Conservation (phyloP, 441 rosid genomes). For the Erodium texanum region DNA sequence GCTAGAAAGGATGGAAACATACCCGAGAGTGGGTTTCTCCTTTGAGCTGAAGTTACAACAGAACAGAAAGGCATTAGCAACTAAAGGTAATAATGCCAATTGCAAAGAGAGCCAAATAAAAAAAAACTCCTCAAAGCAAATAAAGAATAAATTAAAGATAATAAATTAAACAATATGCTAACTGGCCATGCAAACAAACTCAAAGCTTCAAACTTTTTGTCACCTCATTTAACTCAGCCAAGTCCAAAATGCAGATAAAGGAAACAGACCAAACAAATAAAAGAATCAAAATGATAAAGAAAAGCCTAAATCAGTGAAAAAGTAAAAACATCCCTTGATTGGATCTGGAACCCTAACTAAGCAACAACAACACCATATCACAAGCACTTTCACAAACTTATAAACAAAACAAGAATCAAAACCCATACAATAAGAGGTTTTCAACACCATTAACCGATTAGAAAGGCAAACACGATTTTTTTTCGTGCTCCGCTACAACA, state of each 20-base stretch:
- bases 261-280: too few species aligned
- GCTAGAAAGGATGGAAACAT: not conserved
- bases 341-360: not conserved
- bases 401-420: too few species aligned
- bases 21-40: slow-evolving; percentile 2
- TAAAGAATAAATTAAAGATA: too few species aligned
- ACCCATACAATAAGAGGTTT: not conserved
- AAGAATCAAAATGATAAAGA: too few species aligned
- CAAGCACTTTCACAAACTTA: too few species aligned
- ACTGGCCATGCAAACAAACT: not conserved
- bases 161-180: not conserved
- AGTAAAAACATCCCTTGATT: not conserved
- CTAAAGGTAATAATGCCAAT: not conserved
- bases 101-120: not conserved
- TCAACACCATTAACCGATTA: not conserved
- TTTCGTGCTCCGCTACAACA: not conserved
- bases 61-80: not conserved
- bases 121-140: too few species aligned
- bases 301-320: not conserved
- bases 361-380: not conserved
- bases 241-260: too few species aligned
- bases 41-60: not conserved
- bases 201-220: not conserved
- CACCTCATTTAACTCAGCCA: not conserved
- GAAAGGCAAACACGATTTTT: not conserved